A percentile compares a stretch with the other conserved stretches of the same genome.
These are phyloP conservation scores for Globisporangium paroecandrum DNA, from an alignment of 352 stramenopile species.

Conservation along the genomic window DNA sequence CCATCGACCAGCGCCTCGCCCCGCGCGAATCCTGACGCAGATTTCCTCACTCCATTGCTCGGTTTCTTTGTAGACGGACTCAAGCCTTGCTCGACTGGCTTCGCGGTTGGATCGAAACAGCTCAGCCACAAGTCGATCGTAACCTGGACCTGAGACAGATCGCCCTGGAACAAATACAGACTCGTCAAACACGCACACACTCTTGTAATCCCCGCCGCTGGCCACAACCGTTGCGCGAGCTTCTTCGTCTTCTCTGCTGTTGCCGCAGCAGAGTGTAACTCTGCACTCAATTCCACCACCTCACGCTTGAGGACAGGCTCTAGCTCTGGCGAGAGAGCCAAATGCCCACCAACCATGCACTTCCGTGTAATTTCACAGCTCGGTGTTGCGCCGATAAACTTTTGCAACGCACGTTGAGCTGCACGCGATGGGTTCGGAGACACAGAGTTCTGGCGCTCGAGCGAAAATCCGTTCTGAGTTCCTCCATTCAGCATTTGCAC, in stretches of 20 bases:
- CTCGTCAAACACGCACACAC: constrained; percentile 74
- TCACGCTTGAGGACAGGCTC: constrained; percentile 59
- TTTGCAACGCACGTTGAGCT: constrained; percentile 62
- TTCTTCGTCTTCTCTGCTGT: constrained; percentile 66
- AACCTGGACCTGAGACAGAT: constrained; percentile 46
- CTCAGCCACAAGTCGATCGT: constrained; percentile 63
- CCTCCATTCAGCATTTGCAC: neutral
- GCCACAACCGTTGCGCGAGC: constrained; percentile 64
- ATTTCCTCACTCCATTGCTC: constrained; percentile 23
- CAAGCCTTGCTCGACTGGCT: constrained; percentile 38
- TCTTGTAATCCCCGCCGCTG: constrained; percentile 73
- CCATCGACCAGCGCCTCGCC: constrained; percentile 74
- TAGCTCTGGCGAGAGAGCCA: constrained; percentile 62
- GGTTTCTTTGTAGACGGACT: constrained; percentile 22
- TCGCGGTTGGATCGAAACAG: constrained; percentile 75
- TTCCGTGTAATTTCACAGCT: constrained; percentile 70
- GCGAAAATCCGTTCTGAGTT: neutral
- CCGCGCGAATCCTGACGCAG: constrained; percentile 41
- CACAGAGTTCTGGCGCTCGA: constrained; percentile 36
- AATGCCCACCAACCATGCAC: constrained; percentile 66
- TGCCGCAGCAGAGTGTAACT: constrained; percentile 54
- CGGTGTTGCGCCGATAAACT: constrained; percentile 64
- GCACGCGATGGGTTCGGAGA: constrained; percentile 49
- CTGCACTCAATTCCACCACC: constrained; percentile 57
- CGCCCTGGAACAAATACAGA: constrained; percentile 69